Evolutionary conservation across 257 asterid genomes (phyloP).

Genomic region (Solanum verrucosum): DNA sequence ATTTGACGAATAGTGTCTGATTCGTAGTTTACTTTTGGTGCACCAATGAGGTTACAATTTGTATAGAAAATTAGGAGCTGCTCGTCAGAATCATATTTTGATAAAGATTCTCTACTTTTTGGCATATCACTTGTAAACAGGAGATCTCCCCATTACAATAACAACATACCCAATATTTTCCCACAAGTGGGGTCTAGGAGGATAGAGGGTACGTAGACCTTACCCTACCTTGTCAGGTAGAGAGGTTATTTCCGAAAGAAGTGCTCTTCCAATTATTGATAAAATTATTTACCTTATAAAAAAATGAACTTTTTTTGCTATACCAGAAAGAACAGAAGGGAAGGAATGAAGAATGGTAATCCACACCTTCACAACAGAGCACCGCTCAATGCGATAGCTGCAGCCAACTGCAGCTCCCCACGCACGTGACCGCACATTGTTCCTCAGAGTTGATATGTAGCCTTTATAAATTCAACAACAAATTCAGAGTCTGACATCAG

Average conservation of each 20-base stretch:
- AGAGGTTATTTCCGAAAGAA: not conserved
- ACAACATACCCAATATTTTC: not conserved
- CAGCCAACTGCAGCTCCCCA: conserved; percentile 97
- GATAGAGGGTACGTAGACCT: not conserved
- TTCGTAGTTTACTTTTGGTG: not conserved
- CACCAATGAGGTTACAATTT: not conserved
- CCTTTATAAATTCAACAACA: conserved; percentile 31
- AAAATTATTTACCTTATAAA: not conserved
- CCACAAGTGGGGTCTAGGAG: not conserved
- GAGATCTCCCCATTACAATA: not conserved
- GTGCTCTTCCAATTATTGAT: not conserved
- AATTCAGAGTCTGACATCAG: conserved; percentile 4
- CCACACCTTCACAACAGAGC: conserved; percentile 81
- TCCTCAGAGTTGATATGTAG: conserved; percentile 82
- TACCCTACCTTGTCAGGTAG: not conserved
- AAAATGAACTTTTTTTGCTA: not conserved
- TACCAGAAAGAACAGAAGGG: not conserved
- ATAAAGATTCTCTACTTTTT: not conserved
- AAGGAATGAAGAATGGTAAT: conserved; percentile 7
- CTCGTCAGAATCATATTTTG: not conserved
- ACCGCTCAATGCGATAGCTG: conserved; percentile 86
- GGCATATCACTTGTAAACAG: not conserved
- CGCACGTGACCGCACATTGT: conserved; percentile 93
- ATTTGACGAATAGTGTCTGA: not conserved
- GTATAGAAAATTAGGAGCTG: not conserved